A percentile compares a stretch with the other conserved stretches of the same genome.
Conservation (phyloP, 148 eudicot genomes). For the Nyssa sinensis region DNA sequence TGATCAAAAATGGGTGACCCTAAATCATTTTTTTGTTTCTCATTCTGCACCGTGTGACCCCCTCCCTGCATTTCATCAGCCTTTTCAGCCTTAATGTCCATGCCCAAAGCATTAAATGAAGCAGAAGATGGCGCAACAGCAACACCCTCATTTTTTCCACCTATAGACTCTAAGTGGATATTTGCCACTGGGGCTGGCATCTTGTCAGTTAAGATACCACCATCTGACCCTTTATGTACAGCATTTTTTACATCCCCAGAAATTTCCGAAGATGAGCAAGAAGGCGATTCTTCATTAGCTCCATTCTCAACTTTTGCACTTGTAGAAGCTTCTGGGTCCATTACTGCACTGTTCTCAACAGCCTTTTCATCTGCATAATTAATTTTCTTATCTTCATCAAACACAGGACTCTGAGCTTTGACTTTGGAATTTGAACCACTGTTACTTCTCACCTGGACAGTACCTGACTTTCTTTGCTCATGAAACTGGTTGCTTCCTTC, state of each 20-base stretch:
- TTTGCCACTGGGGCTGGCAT: no score
- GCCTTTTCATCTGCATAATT: conserved; percentile 7
- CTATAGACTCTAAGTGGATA: no score
- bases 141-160: conserved; percentile 14
- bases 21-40: conserved; percentile 7
- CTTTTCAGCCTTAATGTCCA: conserved; percentile 10
- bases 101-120: conserved; percentile 13
- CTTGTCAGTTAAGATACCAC: conserved; percentile 11
- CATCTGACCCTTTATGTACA: conserved; percentile 9
- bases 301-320: conserved; percentile 20
- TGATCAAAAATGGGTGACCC: conserved; percentile 10
- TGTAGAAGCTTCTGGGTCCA: conserved; percentile 13
- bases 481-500: conserved; percentile 12
- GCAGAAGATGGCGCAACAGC: conserved; percentile 7
- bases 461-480: conserved; percentile 7
- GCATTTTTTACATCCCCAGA: conserved; percentile 13
- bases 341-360: conserved; percentile 10
- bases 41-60: conserved; percentile 9
- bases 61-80: no score
- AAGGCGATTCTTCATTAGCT: conserved; percentile 24
- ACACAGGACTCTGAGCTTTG: conserved; percentile 2
- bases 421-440: conserved; percentile 7
- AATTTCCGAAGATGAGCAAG: conserved; percentile 23
- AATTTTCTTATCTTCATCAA: conserved; percentile 7
- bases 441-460: not conserved